These are phyloP conservation scores for Teratosphaeria nubilosa DNA, from an alignment of 2,329 filamentous ascomycete species.

Conservation along the genomic window DNA sequence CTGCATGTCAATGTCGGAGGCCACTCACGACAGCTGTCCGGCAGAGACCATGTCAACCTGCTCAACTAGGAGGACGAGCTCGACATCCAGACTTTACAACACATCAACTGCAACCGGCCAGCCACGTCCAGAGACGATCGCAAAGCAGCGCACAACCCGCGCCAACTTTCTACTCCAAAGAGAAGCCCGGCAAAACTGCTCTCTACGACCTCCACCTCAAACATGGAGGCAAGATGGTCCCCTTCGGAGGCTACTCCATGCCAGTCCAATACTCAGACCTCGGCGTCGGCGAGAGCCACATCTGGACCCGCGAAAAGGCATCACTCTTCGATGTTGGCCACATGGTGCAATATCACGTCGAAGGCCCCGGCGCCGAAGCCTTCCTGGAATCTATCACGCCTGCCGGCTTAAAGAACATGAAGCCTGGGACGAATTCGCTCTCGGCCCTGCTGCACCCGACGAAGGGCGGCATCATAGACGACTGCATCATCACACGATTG, in stretches of 20 bases:
- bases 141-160: constrained; percentile 21
- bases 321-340: constrained; percentile 94
- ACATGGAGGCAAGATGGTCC: constrained; percentile 84
- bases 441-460: constrained; percentile 71
- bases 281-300: constrained; percentile 73
- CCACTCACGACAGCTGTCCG: not conserved
- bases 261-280: constrained; percentile 76
- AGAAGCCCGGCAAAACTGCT: constrained; percentile 44
- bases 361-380: constrained; percentile 65
- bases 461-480: constrained; percentile 88
- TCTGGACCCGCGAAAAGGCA: constrained; percentile 77
- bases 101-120: not conserved
- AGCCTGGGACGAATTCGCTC: constrained; percentile 62
- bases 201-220: constrained; percentile 70
- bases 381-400: constrained; percentile 84
- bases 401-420: constrained; percentile 55
- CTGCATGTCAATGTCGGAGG: not conserved
- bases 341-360: constrained; percentile 84
- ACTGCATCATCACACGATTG: constrained; percentile 82
- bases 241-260: constrained; percentile 91
- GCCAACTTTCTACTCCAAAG: constrained; percentile 21
- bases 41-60: not conserved
- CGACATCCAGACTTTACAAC: not conserved
- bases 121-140: constrained; percentile 11
- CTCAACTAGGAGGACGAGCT: not conserved